Percentiles rank a stretch among this genome's conserved stretches.
phyloP scores from a whole-genome alignment of 306 rosid species.

The Heteromeles arbutifolia region DNA sequence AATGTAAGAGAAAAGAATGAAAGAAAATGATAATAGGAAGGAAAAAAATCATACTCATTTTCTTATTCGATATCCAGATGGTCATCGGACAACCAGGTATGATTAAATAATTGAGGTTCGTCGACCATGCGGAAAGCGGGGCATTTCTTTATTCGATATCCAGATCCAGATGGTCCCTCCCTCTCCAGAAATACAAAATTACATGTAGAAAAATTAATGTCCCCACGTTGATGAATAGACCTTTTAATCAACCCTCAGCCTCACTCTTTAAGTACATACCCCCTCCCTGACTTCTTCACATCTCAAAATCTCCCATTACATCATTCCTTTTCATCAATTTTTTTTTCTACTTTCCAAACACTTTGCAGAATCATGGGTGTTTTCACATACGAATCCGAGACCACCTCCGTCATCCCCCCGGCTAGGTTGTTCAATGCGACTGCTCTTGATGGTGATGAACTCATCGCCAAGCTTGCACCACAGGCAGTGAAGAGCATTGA shows the following conservation, averaged over 20 bases:
- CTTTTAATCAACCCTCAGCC: background rate
- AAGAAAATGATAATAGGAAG: too few relatives aligned
- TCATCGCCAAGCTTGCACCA: too few relatives aligned
- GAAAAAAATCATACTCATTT: too few relatives aligned
- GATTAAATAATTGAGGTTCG: too few relatives aligned
- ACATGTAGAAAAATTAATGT: background rate
- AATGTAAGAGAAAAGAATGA: too few relatives aligned
- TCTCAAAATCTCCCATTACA: constrained; percentile 6
- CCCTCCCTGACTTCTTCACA: constrained; percentile 2
- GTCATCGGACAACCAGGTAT: too few relatives aligned
- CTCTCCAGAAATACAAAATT: background rate
- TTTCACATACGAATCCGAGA: too few relatives aligned
- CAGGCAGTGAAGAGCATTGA: too few relatives aligned
- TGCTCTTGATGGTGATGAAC: constrained; percentile 11
- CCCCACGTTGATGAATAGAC: background rate
- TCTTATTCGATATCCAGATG: too few relatives aligned
- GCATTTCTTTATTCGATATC: background rate
- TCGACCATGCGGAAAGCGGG: background rate
- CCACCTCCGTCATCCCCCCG: constrained; percentile 22
- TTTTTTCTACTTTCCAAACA: background rate
- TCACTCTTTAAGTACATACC: background rate
- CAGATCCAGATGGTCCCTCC: background rate
- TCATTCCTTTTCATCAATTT: background rate
- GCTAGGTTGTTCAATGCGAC: constrained; percentile 51
- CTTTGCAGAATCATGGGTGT: too few relatives aligned